Evolutionary conservation across 768 basidiomycete species (phyloP), one percentile per base, ranked within the genome.

Genomic region (Hysterangium stoloniferum): DNA sequence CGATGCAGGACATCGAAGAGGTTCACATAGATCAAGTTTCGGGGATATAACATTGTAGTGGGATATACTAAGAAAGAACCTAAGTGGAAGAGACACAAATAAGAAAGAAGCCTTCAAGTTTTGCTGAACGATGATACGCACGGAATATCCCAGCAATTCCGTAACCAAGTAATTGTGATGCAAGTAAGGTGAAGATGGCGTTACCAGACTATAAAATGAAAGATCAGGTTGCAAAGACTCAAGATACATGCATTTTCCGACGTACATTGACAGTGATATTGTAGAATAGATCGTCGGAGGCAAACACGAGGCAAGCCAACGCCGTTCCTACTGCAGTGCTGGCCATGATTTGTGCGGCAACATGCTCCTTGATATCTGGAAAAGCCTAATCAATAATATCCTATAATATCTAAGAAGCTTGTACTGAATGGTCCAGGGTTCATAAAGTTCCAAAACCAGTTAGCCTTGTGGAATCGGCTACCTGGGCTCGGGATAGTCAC

Each of bases 31-130:
- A 49, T 49, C 6, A 49, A 29, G 40, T 49, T 49, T 40, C 25
- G 34, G 31, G 48, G 48, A 40, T 49, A 49, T 19, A 49, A 37
- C 48, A 49, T 49, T 15, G 37, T 25, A 17, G 48, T 49, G 3
- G 48, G 48, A 35, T 49, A 49, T 25, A 49, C 48, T 12, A 48
- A 27, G 46, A 48, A 48, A 12, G 35, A 49, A 8, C 48, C 48
- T 49, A 27, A 20, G 22, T 4, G n/a, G n/a, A n/a, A n/a, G n/a
- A n/a, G n/a, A n/a, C n/a, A n/a, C n/a, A n/a, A n/a, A n/a, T n/a
- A n/a, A n/a, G n/a, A n/a, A n/a, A n/a, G n/a, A n/a, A n/a, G n/a
- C n/a, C n/a, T n/a, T n/a, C n/a, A n/a, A n/a, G n/a, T n/a, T n/a
- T n/a, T n/a, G n/a, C n/a, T n/a, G n/a, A n/a, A n/a, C n/a, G n/a